Conservation (phyloP, 306 rosid genomes). For the Argentina anserina region DNA sequence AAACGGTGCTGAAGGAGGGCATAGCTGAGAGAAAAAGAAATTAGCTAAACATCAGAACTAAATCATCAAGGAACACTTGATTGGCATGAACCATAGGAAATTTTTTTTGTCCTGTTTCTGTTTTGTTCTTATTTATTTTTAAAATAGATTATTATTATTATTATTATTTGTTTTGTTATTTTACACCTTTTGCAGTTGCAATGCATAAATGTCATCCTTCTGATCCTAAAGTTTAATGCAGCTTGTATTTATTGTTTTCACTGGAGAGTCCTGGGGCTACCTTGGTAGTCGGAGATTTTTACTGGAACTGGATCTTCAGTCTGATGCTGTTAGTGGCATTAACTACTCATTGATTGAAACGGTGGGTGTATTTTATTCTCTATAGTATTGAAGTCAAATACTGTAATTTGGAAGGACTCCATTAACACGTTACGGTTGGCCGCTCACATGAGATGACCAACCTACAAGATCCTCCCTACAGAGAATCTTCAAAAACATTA, state of each 20-base stretch:
- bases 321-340: slow-evolving; percentile 82
- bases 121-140: not conserved
- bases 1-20: too few species aligned
- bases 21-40: too few species aligned
- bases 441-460: not conserved
- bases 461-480: not conserved
- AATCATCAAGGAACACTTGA: too few species aligned
- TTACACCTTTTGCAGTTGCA: not conserved
- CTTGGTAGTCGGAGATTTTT: slow-evolving; percentile 95
- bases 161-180: not conserved
- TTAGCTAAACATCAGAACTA: too few species aligned
- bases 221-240: slow-evolving; percentile 47
- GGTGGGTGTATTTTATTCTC: slow-evolving; percentile 59
- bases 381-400: slow-evolving; percentile 10
- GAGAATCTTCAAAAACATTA: not conserved
- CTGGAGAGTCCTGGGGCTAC: slow-evolving; percentile 97
- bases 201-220: not conserved
- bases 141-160: not conserved
- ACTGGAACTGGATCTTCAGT: slow-evolving; percentile 77
- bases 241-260: slow-evolving; percentile 81
- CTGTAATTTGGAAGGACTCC: not conserved
- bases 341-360: slow-evolving; percentile 58
- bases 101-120: not conserved
- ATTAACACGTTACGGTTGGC: not conserved
- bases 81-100: too few species aligned